These are phyloP conservation scores for Epicoccum sorghinum DNA, from an alignment of 2,329 filamentous ascomycete genomes.

Conservation along the genomic window DNA sequence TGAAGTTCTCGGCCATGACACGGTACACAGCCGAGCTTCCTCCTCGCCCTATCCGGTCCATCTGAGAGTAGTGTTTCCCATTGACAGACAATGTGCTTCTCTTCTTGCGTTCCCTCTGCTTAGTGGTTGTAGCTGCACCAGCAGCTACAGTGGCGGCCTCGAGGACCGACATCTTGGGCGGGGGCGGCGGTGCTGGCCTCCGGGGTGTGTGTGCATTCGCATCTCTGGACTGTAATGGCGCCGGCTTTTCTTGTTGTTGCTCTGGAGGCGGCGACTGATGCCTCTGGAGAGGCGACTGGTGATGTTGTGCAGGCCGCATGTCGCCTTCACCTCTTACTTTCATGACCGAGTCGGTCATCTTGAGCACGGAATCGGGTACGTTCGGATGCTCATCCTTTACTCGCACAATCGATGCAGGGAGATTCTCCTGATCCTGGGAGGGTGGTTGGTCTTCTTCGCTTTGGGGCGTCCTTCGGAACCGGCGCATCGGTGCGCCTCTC, in stretches of 20 bases:
- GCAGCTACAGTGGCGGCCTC: constrained; percentile 86
- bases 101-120: constrained; percentile 72
- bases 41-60: constrained; percentile 89
- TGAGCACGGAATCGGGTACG: constrained; percentile 19
- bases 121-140: constrained; percentile 74
- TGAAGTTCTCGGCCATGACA: constrained; percentile 96
- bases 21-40: constrained; percentile 94
- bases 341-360: constrained; percentile 39
- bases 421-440: constrained; percentile 82
- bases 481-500: constrained; percentile 48
- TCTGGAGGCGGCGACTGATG: constrained; percentile 40
- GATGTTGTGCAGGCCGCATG: constrained; percentile 26
- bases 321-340: constrained; percentile 39
- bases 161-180: constrained; percentile 96
- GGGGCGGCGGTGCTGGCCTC: constrained; percentile 76
- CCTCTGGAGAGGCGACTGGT: constrained; percentile 39
- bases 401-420: constrained; percentile 52
- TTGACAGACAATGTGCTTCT: constrained; percentile 87
- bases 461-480: constrained; percentile 47
- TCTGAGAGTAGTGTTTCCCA: constrained; percentile 84
- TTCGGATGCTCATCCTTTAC: constrained; percentile 30
- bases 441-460: constrained; percentile 47
- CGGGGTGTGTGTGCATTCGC: constrained; percentile 76
- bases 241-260: constrained; percentile 51
- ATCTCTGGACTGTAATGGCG: constrained; percentile 60